Evolutionary conservation across 768 basidiomycete genomes (phyloP), one percentile per base, ranked within the genome.

Genomic region (Mrakia gelida): DNA sequence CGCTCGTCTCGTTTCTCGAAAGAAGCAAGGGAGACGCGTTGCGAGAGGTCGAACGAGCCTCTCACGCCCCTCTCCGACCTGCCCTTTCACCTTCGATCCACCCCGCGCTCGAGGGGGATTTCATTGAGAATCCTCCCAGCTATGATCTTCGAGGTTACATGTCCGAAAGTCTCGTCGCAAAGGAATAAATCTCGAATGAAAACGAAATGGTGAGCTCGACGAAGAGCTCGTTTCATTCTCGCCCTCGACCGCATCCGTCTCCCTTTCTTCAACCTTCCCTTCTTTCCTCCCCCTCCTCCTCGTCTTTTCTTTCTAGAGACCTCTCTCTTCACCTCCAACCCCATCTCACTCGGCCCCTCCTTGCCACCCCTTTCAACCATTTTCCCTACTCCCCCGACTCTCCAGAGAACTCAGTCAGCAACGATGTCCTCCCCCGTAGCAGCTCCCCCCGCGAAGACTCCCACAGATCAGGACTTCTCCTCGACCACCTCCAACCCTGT

Each of bases 371-470:
- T 15, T 59, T n/a, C 59, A 4, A 28, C 59, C 59, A 59, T 28
- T 59, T 28, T 59, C 59, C 4, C 59, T 13, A n/a, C 59, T 18
- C 28, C 59, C 26, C 26, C 18, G 5, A 7, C n/a, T n/a, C 59
- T 5, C 9, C 59, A 59, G 45, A 45, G 45, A 45, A 59, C 59
- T 26, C 26, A 9, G 6, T 18, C 28, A 59, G 26, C 62, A 34
- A 65, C 74, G 21, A 78, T 72, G 73, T 52, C 72, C 0, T 18
- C 73, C 28, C 52, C 38, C 4, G 38, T 38, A 38, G 38, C 77
- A 52, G 72, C 78, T n/a, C 78, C 78, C 10, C 73, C 78, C 18
- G 78, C 78, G 10, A 70, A 75, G 68, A 68, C 78, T 8, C 78
- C 78, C 13, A 75, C 71, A 23, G 73, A 65, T 26, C 67, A 75